These are phyloP conservation scores for Leccinellum rugosiceps DNA, from an alignment of 768 basidiomycete species.

Conservation along the genomic window DNA sequence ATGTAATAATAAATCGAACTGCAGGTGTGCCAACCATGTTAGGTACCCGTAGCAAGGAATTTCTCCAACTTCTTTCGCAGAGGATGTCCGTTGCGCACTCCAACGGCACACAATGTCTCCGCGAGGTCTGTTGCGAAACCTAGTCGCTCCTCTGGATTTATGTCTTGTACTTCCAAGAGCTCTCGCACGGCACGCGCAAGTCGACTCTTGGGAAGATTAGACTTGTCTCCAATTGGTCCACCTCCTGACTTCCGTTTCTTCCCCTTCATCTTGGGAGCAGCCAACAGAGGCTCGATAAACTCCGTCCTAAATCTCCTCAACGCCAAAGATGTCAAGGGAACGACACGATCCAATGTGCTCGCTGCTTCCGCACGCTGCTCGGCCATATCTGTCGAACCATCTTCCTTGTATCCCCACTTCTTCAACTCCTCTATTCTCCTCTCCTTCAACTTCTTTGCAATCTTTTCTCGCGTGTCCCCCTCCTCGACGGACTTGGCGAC, in stretches of 20 bases:
- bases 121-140: conserved; percentile 50
- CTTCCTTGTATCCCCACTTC: conserved; percentile 67
- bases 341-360: conserved; percentile 61
- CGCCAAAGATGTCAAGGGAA: conserved; percentile 62
- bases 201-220: conserved; percentile 55
- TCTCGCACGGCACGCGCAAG: conserved; percentile 66
- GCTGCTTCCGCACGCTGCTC: conserved; percentile 76
- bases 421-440: conserved; percentile 53
- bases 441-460: conserved; percentile 57
- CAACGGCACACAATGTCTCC: conserved; percentile 46
- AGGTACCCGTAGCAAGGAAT: conserved; percentile 33
- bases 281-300: conserved; percentile 65
- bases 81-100: conserved; percentile 62
- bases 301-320: conserved; percentile 70
- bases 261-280: conserved; percentile 60
- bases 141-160: conserved; percentile 44
- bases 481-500: conserved; percentile 52
- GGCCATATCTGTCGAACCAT: conserved; percentile 49
- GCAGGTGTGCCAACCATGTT: not conserved
- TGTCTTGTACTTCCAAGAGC: conserved; percentile 52
- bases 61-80: conserved; percentile 67
- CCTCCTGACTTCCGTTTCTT: conserved; percentile 49
- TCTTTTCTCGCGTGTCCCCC: conserved; percentile 55
- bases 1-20: not conserved
- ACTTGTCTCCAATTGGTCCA: conserved; percentile 36